These are phyloP conservation scores for Panicum miliaceum DNA, from an alignment of 176 grass and related monocot species.

Conservation along the genomic window DNA sequence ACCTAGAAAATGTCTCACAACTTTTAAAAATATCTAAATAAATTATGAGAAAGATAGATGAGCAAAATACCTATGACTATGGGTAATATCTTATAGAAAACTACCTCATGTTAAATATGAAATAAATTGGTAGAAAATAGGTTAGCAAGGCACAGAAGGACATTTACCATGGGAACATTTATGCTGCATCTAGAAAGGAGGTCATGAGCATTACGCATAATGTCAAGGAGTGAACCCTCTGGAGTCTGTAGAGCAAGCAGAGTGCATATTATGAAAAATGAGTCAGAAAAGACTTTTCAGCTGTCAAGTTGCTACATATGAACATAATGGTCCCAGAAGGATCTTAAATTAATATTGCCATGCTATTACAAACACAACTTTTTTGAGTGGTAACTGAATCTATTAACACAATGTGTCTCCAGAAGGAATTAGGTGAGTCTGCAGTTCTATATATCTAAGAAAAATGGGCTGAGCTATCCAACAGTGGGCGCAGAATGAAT, in stretches of 20 bases:
- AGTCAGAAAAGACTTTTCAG: not conserved
- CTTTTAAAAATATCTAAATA: constrained; percentile 30
- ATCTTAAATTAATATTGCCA: constrained; percentile 2
- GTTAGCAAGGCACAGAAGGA: not conserved
- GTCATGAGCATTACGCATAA: constrained; percentile 97
- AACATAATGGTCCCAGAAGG: constrained; percentile 11
- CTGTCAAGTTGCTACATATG: constrained; percentile 11
- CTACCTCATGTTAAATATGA: constrained; percentile 15
- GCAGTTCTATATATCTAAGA: constrained; percentile 8
- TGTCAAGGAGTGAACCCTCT: constrained; percentile 92
- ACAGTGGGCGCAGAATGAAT: not conserved
- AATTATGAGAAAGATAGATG: constrained; percentile 25
- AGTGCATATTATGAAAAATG: constrained; percentile 38
- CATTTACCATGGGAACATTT: constrained; percentile 76
- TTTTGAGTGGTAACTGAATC: not conserved
- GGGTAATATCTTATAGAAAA: not conserved
- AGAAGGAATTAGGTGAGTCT: not conserved
- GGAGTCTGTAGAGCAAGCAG: constrained; percentile 72
- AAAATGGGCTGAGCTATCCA: not conserved
- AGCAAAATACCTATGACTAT: not conserved
- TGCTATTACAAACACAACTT: constrained; percentile 14
- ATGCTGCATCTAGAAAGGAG: constrained; percentile 73
- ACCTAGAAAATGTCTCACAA: not conserved
- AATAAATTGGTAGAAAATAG: constrained; percentile 23
- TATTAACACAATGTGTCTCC: constrained; percentile 1